Evolutionary conservation across 441 rosid genomes (phyloP).

Genomic region (Cnidoscolus chayamansa): DNA sequence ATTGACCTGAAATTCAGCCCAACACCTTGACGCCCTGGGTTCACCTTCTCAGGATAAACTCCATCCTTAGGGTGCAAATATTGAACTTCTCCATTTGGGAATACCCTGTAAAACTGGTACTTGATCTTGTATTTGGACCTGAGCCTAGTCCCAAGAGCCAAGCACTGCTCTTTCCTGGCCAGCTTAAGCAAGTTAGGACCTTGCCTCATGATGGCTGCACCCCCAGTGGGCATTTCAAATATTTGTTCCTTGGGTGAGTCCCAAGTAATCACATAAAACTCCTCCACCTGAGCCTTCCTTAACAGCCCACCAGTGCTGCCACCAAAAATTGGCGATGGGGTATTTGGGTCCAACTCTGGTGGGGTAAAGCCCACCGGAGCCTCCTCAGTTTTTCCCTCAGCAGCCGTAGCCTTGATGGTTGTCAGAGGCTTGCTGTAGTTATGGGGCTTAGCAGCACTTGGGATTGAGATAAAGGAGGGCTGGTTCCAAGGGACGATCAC

Average conservation of each 20-base stretch:
- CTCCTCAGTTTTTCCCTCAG: conserved; percentile 29
- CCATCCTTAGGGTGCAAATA: conserved; percentile 82
- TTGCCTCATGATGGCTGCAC: conserved; percentile 72
- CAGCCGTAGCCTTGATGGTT: conserved; percentile 25
- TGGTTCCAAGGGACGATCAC: conserved; percentile 24
- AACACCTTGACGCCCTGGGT: conserved; percentile 65
- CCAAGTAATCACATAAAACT: conserved; percentile 30
- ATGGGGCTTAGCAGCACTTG: conserved; percentile 10
- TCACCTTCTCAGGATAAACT: conserved; percentile 74
- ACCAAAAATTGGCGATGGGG: conserved; percentile 79
- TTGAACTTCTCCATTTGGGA: conserved; percentile 62
- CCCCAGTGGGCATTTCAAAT: conserved; percentile 79
- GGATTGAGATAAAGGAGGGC: conserved; percentile 17
- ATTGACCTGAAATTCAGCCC: conserved; percentile 67
- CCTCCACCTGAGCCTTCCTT: conserved; percentile 71
- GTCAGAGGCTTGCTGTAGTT: neutral
- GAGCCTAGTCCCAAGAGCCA: conserved; percentile 64
- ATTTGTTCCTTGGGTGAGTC: conserved; percentile 68
- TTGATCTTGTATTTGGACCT: conserved; percentile 80
- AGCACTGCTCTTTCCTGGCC: conserved; percentile 25
- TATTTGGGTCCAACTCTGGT: conserved; percentile 60
- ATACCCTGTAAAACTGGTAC: conserved; percentile 77
- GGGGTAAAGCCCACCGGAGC: conserved; percentile 69
- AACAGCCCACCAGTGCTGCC: conserved; percentile 77
- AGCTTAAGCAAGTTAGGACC: conserved; percentile 71